Evolutionary conservation across 176 grass and related monocot species (phyloP), one percentile per base, ranked within the genome.

Genomic region (Aegilops umbellulata): DNA sequence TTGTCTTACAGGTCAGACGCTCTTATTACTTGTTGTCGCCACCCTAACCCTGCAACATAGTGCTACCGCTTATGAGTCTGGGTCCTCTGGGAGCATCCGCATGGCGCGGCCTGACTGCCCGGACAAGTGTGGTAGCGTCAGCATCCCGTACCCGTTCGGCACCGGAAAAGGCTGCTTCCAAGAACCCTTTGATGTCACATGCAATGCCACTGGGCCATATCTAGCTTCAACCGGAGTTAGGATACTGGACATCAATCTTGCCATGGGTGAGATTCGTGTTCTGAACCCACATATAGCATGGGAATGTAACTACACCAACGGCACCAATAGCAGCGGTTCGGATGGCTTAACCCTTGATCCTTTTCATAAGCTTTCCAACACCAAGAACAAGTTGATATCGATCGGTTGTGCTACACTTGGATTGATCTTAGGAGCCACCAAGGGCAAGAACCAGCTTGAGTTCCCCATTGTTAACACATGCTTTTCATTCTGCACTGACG

Each of bases 81-180:
- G 0, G 3, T 27, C 8, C 4, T 14, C 64, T 24, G 29, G 30
- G 31, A 71, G n/a, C 65, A 8, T 68, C n/a, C 0, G 25, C 25
- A 60, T 84, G 7, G 14, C 70, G 0, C 4, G 1, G 26, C 60
- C 2, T 49, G 88, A 77, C 44, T 92, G 93, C 70, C 34, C 1
- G 6, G 47, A 31, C 1, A 89, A 68, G 17, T 95, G 90, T 49
- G 93, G 93, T 4, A 55, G 77, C 57, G 15, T 90, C 30, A 87
- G 42, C 53, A 75, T 95, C 24, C 90, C 90, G 1, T 92, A 89
- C 76, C 90, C 93, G 0, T 95, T 92, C 7, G 93, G 90, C 34
- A 83, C 82, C 1, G 53, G 78, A 10, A 7, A 39, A 23, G 86
- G 32, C 25, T 88, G 86, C 80, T 78, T 31, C 42, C 30, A 5